Percentiles rank a stretch among this genome's conserved stretches.
Conservation (phyloP, 2,329 filamentous ascomycete genomes). For the Phialophora verrucosa region DNA sequence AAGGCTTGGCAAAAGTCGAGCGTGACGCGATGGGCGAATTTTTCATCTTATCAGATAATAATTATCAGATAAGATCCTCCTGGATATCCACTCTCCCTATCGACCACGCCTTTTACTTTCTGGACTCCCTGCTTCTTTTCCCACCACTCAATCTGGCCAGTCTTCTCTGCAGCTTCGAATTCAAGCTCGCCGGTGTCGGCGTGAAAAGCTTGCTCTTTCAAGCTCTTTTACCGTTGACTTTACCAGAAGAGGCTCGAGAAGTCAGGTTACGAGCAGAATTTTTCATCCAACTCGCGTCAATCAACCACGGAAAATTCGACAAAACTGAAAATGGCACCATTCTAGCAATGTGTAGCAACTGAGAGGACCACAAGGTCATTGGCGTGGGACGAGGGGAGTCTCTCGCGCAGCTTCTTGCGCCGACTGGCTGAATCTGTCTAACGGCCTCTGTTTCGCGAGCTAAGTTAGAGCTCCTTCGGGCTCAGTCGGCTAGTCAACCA, state of each 20-base stretch:
- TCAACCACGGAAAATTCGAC: background rate
- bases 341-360: background rate
- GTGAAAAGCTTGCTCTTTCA: conserved; percentile 15
- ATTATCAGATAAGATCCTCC: conserved; percentile 25
- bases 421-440: background rate
- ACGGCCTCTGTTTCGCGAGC: background rate
- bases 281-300: conserved; percentile 3
- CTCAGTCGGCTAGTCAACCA: background rate
- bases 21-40: background rate
- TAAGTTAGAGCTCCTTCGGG: background rate
- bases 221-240: background rate
- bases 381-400: no score
- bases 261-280: background rate
- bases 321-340: background rate
- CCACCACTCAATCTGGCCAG: background rate
- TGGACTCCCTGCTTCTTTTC: background rate
- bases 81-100: background rate
- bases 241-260: conserved; percentile 10
- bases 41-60: conserved; percentile 26
- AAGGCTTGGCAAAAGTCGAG: background rate
- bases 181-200: conserved; percentile 21
- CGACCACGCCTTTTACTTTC: background rate
- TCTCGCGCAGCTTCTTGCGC: background rate
- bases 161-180: background rate
- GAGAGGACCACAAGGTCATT: background rate